phyloP scores from a whole-genome alignment of 2,329 filamentous ascomycete genomes.

The Sclerotinia trifoliorum region DNA sequence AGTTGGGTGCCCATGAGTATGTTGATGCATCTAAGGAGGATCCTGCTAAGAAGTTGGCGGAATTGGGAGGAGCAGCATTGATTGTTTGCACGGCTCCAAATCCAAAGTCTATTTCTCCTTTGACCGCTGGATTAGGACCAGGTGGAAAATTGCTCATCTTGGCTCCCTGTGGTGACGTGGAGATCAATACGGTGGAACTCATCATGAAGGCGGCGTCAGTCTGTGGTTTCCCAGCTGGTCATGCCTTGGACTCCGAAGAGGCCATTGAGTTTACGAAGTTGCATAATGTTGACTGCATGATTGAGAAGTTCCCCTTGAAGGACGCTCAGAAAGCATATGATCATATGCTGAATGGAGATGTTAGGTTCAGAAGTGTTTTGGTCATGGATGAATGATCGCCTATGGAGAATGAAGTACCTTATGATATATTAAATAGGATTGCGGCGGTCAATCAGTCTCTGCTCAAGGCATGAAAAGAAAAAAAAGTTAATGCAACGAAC shows the following conservation, averaged over 20 bases:
- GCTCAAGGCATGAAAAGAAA: neutral
- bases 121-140: slow-evolving; percentile 54
- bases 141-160: slow-evolving; percentile 61
- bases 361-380: slow-evolving; percentile 36
- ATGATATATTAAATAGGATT: neutral
- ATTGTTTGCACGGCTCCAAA: slow-evolving; percentile 65
- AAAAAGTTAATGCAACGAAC: neutral
- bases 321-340: slow-evolving; percentile 41
- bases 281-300: slow-evolving; percentile 62
- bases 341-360: slow-evolving; percentile 36
- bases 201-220: slow-evolving; percentile 57
- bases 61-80: slow-evolving; percentile 60
- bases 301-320: slow-evolving; percentile 62
- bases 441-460: neutral
- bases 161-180: slow-evolving; percentile 49
- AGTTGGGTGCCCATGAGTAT: slow-evolving; percentile 61
- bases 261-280: slow-evolving; percentile 63
- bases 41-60: slow-evolving; percentile 49
- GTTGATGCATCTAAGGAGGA: slow-evolving; percentile 57
- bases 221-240: slow-evolving; percentile 62
- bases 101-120: slow-evolving; percentile 51
- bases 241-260: slow-evolving; percentile 62
- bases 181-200: slow-evolving; percentile 46
- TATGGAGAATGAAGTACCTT: no score
- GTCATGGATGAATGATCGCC: slow-evolving; percentile 28